Conservation (phyloP, 179 eudicot genomes). For the Beta macrorhiza region DNA sequence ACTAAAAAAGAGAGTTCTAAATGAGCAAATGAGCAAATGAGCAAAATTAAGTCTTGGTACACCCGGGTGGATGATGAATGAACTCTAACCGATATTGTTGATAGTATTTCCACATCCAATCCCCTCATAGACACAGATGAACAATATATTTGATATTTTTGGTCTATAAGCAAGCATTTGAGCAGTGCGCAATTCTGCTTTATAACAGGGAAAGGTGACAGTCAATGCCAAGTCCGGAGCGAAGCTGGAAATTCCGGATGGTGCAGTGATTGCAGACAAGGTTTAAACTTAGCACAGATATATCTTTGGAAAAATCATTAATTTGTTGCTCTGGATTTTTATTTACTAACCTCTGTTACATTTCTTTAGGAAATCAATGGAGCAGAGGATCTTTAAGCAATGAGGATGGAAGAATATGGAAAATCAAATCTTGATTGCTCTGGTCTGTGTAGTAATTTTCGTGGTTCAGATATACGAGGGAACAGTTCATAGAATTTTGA, state of each 20-base stretch:
- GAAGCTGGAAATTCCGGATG: constrained; percentile 87
- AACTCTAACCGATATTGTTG: too few relatives aligned
- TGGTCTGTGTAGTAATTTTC: neutral
- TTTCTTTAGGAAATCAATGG: constrained; percentile 64
- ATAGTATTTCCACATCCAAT: too few relatives aligned
- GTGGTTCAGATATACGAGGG: constrained; percentile 15
- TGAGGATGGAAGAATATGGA: neutral
- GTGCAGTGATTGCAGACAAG: constrained; percentile 75
- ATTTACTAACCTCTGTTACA: neutral
- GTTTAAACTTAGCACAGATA: constrained; percentile 32
- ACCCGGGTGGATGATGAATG: too few relatives aligned
- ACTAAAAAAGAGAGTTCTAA: too few relatives aligned
- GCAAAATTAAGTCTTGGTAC: too few relatives aligned
- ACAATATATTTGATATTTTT: neutral
- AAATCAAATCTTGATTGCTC: constrained; percentile 11
- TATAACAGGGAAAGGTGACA: constrained; percentile 64
- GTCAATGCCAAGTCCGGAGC: constrained; percentile 66
- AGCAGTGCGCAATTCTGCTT: neutral
- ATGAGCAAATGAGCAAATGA: too few relatives aligned
- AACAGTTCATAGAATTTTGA: constrained; percentile 14
- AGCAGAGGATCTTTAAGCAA: constrained; percentile 51
- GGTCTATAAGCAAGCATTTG: neutral
- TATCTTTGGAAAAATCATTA: neutral
- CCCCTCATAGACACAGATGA: too few relatives aligned
- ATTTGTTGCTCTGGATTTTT: constrained; percentile 10